Evolutionary conservation across 371 early-diverging fungal species (phyloP).

Genomic region (Mucor ambiguus): DNA sequence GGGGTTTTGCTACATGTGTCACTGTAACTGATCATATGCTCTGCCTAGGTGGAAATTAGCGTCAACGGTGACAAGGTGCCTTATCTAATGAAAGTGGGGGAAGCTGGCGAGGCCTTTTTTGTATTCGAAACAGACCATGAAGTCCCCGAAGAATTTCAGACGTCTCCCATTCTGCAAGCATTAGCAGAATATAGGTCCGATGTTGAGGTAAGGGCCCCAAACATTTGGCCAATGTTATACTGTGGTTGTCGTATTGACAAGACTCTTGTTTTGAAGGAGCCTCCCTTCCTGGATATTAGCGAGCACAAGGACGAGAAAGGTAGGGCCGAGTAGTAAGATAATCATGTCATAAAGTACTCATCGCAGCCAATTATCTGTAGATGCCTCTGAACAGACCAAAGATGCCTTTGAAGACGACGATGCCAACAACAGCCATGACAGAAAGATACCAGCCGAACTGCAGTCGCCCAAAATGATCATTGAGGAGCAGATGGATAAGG

Average conservation of each 20-base stretch:
- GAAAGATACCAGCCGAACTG: slow-evolving; percentile 37
- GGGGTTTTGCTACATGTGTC: neutral
- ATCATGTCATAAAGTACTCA: neutral
- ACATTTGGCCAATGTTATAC: neutral
- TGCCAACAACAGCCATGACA: slow-evolving; percentile 14
- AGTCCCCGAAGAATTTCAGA: slow-evolving; percentile 89
- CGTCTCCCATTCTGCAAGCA: slow-evolving; percentile 85
- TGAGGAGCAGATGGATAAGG: slow-evolving; percentile 54
- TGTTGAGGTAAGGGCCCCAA: slow-evolving; percentile 32
- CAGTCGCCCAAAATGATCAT: slow-evolving; percentile 57
- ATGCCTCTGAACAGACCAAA: slow-evolving; percentile 1
- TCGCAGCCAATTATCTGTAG: neutral
- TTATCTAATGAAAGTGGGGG: slow-evolving; percentile 96
- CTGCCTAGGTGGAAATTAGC: slow-evolving; percentile 75
- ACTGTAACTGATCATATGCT: neutral
- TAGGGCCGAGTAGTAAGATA: neutral
- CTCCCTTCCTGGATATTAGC: slow-evolving; percentile 50
- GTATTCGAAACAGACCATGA: slow-evolving; percentile 87
- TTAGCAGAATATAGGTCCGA: slow-evolving; percentile 29
- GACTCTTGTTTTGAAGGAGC: slow-evolving; percentile 29
- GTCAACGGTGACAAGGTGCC: slow-evolving; percentile 86
- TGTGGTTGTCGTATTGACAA: neutral
- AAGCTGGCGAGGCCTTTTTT: slow-evolving; percentile 98
- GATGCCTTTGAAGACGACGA: slow-evolving; percentile 57
- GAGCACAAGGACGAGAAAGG: slow-evolving; percentile 28